These are phyloP conservation scores for Lyophyllum decastes DNA, from an alignment of 768 basidiomycete genomes.

Conservation along the genomic window DNA sequence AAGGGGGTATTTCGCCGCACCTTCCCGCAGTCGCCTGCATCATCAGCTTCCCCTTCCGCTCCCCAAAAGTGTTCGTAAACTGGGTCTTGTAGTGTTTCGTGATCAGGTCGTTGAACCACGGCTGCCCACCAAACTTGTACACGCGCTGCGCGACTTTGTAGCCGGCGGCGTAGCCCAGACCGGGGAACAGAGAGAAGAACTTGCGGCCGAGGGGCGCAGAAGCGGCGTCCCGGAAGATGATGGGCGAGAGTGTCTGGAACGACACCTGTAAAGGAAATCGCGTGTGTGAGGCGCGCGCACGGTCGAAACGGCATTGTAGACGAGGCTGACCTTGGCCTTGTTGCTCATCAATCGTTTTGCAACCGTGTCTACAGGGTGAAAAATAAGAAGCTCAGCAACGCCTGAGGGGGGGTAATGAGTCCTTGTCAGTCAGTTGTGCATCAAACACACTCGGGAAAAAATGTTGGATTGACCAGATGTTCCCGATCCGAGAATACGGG, in stretches of 20 bases:
- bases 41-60: conserved; percentile 94
- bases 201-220: conserved; percentile 63
- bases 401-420: conserved; percentile 55
- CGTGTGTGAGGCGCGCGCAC: neutral
- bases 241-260: conserved; percentile 58
- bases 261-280: conserved; percentile 53
- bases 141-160: conserved; percentile 94
- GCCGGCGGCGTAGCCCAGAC: conserved; percentile 96
- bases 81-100: conserved; percentile 75
- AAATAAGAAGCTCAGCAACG: conserved; percentile 91
- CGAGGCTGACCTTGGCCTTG: conserved; percentile 67
- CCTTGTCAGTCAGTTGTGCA: neutral
- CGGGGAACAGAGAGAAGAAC: conserved; percentile 94
- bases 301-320: too few relatives aligned
- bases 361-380: conserved; percentile 96
- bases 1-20: too few relatives aligned
- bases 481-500: conserved; percentile 90
- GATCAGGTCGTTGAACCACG: conserved; percentile 95
- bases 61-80: conserved; percentile 86
- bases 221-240: conserved; percentile 89
- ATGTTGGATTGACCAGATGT: conserved; percentile 69
- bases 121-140: conserved; percentile 99
- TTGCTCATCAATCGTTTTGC: conserved; percentile 99
- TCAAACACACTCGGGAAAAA: neutral
- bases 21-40: conserved; percentile 95